Base-by-base conservation (phyloP, 495 filamentous ascomycete genomes). In the Lindgomyces ingoldianus region DNA sequence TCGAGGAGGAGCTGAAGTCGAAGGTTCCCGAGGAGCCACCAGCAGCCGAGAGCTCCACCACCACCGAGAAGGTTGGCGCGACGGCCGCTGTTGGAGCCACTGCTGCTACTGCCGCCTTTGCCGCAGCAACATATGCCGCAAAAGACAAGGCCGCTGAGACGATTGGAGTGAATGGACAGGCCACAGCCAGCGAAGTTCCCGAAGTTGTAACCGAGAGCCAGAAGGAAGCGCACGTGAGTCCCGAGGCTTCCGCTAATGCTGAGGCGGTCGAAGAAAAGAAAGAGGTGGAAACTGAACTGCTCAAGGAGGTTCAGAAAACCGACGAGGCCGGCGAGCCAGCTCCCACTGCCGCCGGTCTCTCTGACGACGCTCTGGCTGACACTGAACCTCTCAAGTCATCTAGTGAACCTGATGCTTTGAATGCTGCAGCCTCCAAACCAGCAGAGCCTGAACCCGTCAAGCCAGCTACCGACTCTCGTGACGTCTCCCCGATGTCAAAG, bases 191-290 rank as follows among this genome's bases (percentile, higher is more conserved):
- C 51, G 72, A 74, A 8, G 85, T 89, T 10, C 89, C 89, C 27
- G 81, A 85, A 39, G 76, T 87, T 14, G 87, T 91, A 45, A 84
- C 81, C 69, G 80, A 91, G 65, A 87, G 83, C 74, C 86, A 89
- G 63, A 76, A 84, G 67, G 80, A 83, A 71, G 86, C 86, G 12
- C 60, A 83, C 25, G 74, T 74, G 19, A 75, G 75, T 10, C 81
- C 88, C 4, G 88, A 88, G 70, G 88, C 87, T 16, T 83, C 84
- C 62, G 83, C 74, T 12, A 76, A 62, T 33, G 72, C 82, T 16
- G 81, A 81, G 44, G 85, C 84, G 3, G 89, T 94, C 9, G 82
- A 84, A 58, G 89, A 92, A 73, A 96, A 96, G 84, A 85, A 84
- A 73, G 85, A 82, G 18, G 78, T 90, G 30, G 91, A 93, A 76